A percentile compares a stretch with the other conserved stretches of the same genome.
Evolutionary conservation across 2,329 filamentous ascomycete genomes (phyloP).

Genomic region (Trichothecium sympodiale): DNA sequence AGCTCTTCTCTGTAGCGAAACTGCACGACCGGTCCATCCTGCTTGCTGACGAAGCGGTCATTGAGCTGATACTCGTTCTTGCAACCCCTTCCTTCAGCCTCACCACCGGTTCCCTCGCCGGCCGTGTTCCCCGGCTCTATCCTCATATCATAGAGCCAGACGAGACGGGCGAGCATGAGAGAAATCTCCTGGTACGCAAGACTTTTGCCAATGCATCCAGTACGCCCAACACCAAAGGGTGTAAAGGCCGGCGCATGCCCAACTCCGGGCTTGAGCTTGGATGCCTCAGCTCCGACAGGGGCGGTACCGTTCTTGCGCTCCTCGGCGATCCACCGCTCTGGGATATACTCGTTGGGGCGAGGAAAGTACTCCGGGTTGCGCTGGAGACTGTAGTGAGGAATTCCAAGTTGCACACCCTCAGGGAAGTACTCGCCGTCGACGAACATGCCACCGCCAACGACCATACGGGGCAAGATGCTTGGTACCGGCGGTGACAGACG

Average conservation of each 20-base stretch:
- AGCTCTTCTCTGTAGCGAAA: constrained; percentile 5
- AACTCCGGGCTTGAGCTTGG: background rate
- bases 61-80: constrained; percentile 5
- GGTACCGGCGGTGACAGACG: constrained; percentile 6
- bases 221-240: constrained; percentile 6
- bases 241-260: constrained; percentile 5
- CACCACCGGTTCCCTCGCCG: constrained; percentile 2
- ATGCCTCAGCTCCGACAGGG: background rate
- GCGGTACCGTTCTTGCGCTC: background rate
- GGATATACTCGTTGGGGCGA: constrained; percentile 5
- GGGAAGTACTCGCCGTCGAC: constrained; percentile 9
- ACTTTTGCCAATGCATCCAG: constrained; percentile 7
- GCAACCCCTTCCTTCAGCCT: background rate
- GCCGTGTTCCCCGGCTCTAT: constrained; percentile 4
- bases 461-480: constrained; percentile 5
- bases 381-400: constrained; percentile 8
- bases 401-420: constrained; percentile 6
- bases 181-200: constrained; percentile 8
- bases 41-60: constrained; percentile 5
- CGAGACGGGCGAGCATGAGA: constrained; percentile 6
- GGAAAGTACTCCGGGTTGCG: constrained; percentile 6
- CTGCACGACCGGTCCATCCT: constrained; percentile 7
- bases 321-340: constrained; percentile 6
- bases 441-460: constrained; percentile 4
- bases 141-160: constrained; percentile 7